Evolutionary conservation across 768 basidiomycete genomes (phyloP), one percentile per base, ranked within the genome.

Genomic region (Rhizopogon vesiculosus): DNA sequence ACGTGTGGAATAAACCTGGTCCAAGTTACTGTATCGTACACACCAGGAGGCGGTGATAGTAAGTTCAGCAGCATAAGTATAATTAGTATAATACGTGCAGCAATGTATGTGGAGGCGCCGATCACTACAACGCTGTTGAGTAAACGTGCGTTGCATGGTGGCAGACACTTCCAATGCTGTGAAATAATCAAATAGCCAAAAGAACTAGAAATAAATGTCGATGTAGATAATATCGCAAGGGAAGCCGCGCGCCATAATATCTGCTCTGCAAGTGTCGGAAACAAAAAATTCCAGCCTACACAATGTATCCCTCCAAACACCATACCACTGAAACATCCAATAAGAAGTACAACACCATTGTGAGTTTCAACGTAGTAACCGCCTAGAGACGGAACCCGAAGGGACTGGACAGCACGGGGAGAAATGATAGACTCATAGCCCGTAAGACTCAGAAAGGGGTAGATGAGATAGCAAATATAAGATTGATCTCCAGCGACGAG

Each of bases 271-370:
- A 18, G 22, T 5, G 59, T 56, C 15, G 62, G 59, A 48, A 67
- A 70, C 0, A 41, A 2, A 5, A 59, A 53, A 31, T 55, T 50
- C 69, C 67, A 69, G 5, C 64, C 64, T 1, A 60, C 33, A 43
- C 61, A 64, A 51, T 71, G 68, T 19, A 71, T 59, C 0, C 53
- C 63, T 15, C 68, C 69, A 43, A 71, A 71, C 13, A 64, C 39
- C 5, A 43, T 54, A 3, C 52, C 66, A 7, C 59, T 51, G n/a
- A 57, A 13, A 7, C 31, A 44, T 40, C 29, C 43, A 9, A 49
- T n/a, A 10, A 43, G 5, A 18, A 31, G 29, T 31, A 10, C 3
- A 3, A 18, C 31, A 29, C 10, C 3, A 41, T 7, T 6, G n/a
- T 41, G 16, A 41, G 7, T 13, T n/a, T 19, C 19, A 43, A 9